Percentiles rank a stretch among this genome's conserved stretches.
These are phyloP conservation scores for Echinosophora koreensis DNA, from an alignment of 306 rosid genomes.

Conservation along the genomic window DNA sequence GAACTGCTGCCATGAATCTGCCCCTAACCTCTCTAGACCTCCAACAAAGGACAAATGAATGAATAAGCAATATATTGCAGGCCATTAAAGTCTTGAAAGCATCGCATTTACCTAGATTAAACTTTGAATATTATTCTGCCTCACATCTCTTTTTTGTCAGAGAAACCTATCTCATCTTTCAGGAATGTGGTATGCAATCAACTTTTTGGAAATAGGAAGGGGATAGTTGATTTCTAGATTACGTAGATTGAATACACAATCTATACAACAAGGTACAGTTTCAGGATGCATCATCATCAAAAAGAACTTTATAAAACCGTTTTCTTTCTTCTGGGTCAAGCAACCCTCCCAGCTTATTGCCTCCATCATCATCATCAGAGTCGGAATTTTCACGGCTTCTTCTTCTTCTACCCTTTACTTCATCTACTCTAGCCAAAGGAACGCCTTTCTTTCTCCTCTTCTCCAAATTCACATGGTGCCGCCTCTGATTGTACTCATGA, in stretches of 20 bases:
- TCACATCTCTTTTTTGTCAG: not conserved
- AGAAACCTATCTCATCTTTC: not conserved
- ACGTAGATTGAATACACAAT: conserved; percentile 11
- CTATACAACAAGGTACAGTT: conserved; percentile 12
- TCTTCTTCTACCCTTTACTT: conserved; percentile 46
- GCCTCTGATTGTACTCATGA: conserved; percentile 84
- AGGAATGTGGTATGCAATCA: not conserved
- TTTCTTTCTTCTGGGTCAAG: conserved; percentile 92
- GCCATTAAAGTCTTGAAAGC: conserved; percentile 1
- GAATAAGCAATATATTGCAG: not conserved
- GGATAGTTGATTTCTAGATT: conserved; percentile 7
- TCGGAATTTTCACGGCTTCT: conserved; percentile 49
- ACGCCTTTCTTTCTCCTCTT: conserved; percentile 68
- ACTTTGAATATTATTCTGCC: not conserved
- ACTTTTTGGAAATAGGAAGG: not conserved
- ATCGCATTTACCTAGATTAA: not conserved
- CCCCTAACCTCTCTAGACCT: not conserved
- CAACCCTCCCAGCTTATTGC: conserved; percentile 61
- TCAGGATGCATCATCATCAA: conserved; percentile 72
- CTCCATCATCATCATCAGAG: conserved; percentile 51
- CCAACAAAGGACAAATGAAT: conserved; percentile 14
- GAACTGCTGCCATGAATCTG: not conserved
- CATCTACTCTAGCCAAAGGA: conserved; percentile 58
- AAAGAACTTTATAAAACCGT: conserved; percentile 80
- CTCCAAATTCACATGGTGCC: conserved; percentile 57